A percentile compares a stretch with the other conserved stretches of the same genome.
Evolutionary conservation across 768 basidiomycete genomes (phyloP).

Genomic region (Auriscalpium microsporum): DNA sequence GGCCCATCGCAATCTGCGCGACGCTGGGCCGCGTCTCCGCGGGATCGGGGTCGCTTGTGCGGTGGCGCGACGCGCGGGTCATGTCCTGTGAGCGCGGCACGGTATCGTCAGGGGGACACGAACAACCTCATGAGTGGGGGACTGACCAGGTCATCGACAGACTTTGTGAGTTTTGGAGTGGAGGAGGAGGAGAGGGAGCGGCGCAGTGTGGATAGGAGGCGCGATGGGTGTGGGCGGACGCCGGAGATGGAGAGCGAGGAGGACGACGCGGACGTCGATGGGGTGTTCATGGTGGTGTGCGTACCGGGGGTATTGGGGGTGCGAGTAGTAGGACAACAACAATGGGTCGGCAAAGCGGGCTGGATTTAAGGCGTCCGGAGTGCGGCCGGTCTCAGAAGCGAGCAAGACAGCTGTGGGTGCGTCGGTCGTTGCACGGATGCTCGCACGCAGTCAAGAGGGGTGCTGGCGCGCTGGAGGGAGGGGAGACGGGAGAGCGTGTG

Average conservation of each 20-base stretch:
- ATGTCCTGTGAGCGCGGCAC: not conserved
- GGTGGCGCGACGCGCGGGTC: constrained; percentile 21
- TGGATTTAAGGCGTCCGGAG: too few relatives aligned
- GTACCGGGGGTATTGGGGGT: not conserved
- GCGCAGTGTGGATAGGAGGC: not conserved
- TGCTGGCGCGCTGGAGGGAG: too few relatives aligned
- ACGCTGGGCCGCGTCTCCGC: constrained; percentile 47
- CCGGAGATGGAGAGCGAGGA: not conserved
- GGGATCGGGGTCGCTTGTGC: constrained; percentile 31
- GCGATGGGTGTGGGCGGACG: not conserved
- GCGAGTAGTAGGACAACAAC: not conserved
- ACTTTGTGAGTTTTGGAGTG: not conserved
- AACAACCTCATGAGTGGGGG: not conserved
- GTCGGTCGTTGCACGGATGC: too few relatives aligned
- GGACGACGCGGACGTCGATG: not conserved
- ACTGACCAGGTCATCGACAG: not conserved
- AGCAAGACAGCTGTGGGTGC: too few relatives aligned
- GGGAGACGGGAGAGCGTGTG: too few relatives aligned
- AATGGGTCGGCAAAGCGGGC: not conserved
- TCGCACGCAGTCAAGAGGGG: too few relatives aligned
- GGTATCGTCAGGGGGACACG: not conserved
- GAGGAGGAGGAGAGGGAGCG: not conserved
- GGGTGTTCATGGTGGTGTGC: not conserved
- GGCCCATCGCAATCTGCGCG: constrained; percentile 75
- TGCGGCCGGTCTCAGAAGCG: too few relatives aligned